Evolutionary conservation across 345 rosid genomes (phyloP).

Genomic region (Eucalyptus cloeziana): DNA sequence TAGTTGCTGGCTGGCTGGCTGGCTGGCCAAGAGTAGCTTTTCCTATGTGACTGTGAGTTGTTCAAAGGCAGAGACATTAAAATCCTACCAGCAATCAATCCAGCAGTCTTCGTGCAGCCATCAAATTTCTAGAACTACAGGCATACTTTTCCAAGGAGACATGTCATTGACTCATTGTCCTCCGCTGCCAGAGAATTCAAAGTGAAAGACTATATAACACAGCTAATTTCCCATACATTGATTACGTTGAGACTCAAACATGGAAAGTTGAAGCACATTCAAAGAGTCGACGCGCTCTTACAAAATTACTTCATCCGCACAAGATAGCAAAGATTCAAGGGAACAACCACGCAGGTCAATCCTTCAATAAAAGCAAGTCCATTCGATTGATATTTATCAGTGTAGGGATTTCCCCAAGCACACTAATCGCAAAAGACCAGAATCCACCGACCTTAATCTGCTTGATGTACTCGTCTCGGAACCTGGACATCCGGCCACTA

Average conservation of each 20-base stretch:
- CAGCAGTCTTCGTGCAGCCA: not conserved
- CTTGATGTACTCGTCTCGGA: conserved; percentile 32
- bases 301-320: not conserved
- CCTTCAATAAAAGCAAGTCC: not conserved
- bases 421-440: not conserved
- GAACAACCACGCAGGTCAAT: not conserved
- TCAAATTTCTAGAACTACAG: not conserved
- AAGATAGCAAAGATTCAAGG: not conserved
- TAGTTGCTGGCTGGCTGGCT: not conserved
- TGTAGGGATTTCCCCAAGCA: not conserved
- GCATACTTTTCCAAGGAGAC: not conserved
- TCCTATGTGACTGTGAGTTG: not conserved
- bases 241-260: not conserved
- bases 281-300: not conserved
- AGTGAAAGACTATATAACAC: not conserved
- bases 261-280: not conserved
- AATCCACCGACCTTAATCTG: conserved; percentile 49
- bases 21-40: not conserved
- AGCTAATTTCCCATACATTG: not conserved
- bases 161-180: not conserved
- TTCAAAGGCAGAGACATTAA: not conserved
- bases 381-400: not conserved
- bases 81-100: not conserved
- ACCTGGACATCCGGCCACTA: conserved; percentile 37
- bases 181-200: not conserved